phyloP scores from a whole-genome alignment of 305 asterid species.

The Plantago lanceolata region DNA sequence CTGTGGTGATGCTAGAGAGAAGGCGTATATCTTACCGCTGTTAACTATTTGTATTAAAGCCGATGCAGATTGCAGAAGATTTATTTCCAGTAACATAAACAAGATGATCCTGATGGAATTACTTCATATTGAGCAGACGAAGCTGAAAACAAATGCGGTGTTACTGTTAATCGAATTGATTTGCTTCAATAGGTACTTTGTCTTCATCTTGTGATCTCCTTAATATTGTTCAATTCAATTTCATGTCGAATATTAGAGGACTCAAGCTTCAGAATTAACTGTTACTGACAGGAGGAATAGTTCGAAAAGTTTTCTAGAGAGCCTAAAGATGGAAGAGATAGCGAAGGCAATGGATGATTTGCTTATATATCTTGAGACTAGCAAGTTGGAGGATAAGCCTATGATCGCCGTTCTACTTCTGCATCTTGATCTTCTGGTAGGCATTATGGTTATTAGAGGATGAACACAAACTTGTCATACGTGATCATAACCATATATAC shows the following conservation, averaged over 20 bases:
- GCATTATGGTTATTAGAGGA: slow-evolving; percentile 13
- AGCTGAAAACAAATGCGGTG: slow-evolving; percentile 34
- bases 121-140: slow-evolving; percentile 38
- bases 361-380: slow-evolving; percentile 41
- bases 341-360: slow-evolving; percentile 42
- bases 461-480: no score
- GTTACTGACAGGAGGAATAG: slow-evolving; percentile 52
- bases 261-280: background rate
- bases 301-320: slow-evolving; percentile 40
- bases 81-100: slow-evolving; percentile 40
- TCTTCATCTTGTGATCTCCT: background rate
- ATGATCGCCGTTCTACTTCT: slow-evolving; percentile 53
- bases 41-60: slow-evolving; percentile 51
- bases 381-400: slow-evolving; percentile 49
- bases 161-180: slow-evolving; percentile 48
- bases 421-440: slow-evolving; percentile 68
- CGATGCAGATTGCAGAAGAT: slow-evolving; percentile 42
- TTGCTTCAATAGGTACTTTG: slow-evolving; percentile 62
- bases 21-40: slow-evolving; percentile 35
- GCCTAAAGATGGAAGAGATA: slow-evolving; percentile 44
- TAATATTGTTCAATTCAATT: background rate
- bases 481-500: no score
- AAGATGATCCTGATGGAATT: slow-evolving; percentile 37
- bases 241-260: background rate
- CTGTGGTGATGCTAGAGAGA: slow-evolving; percentile 41